Evolutionary conservation across 2,329 filamentous ascomycete genomes (phyloP).

Genomic region (Diaporthe sp.): DNA sequence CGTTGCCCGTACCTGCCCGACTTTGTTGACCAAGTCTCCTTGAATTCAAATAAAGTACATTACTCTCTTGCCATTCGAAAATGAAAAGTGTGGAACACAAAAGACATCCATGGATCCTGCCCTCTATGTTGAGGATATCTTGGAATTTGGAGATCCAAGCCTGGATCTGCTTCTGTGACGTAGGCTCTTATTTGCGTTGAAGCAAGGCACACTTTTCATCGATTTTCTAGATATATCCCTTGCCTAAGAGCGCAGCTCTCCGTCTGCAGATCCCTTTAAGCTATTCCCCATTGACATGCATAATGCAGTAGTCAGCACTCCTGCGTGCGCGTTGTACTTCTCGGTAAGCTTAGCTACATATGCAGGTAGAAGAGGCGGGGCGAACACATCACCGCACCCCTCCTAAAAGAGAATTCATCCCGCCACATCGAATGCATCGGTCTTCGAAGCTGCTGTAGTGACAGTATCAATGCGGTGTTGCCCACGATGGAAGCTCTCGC

Average conservation of each 20-base stretch:
- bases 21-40: neutral
- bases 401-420: neutral
- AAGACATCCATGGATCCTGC: fast-evolving
- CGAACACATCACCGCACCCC: neutral
- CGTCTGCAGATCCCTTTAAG: neutral
- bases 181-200: no score
- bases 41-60: no score
- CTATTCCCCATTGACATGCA: neutral
- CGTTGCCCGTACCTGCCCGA: neutral
- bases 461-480: neutral
- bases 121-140: no score
- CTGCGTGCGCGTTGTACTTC: neutral
- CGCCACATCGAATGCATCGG: no score
- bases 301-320: neutral
- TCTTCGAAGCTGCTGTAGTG: neutral
- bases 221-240: neutral
- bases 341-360: slow-evolving; percentile 1
- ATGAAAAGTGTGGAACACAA: neutral
- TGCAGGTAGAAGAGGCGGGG: slow-evolving; percentile 6
- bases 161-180: no score
- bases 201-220: neutral
- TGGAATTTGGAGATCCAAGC: no score
- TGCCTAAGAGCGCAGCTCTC: neutral
- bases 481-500: slow-evolving; percentile 21
- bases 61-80: neutral